These are phyloP conservation scores for Physaria fendleri DNA, from an alignment of 345 rosid species.

Conservation along the genomic window DNA sequence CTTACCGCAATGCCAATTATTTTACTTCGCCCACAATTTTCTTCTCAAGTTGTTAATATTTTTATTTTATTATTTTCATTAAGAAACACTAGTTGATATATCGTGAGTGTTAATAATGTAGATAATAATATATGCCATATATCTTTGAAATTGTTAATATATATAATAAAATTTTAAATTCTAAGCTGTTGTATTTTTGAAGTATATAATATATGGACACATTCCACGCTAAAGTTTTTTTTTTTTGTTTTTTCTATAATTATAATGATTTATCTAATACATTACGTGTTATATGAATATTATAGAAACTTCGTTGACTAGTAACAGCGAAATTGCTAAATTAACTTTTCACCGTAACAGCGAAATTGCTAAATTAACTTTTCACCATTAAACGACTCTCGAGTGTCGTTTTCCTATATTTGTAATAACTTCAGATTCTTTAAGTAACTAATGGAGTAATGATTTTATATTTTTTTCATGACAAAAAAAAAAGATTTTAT, in stretches of 20 bases:
- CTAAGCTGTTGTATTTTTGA: not conserved
- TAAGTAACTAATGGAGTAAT: not conserved
- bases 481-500: not conserved
- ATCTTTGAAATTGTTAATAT: not conserved
- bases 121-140: not conserved
- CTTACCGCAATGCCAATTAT: constrained; percentile 19
- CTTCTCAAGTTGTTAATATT: constrained; percentile 3
- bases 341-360: not conserved
- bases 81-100: not conserved
- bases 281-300: not conserved
- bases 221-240: not conserved
- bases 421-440: not conserved
- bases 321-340: constrained; percentile 8
- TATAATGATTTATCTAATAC: not conserved
- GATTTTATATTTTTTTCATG: not conserved
- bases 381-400: not conserved
- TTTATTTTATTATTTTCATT: not conserved
- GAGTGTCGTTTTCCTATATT: not conserved
- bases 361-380: constrained; percentile 3
- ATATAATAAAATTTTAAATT: not conserved
- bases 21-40: constrained; percentile 9
- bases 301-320: constrained; percentile 21
- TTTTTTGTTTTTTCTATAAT: not conserved
- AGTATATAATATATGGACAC: not conserved
- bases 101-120: not conserved